Conservation (phyloP, 768 basidiomycete species). For the Pleurotus ostreatus region DNA sequence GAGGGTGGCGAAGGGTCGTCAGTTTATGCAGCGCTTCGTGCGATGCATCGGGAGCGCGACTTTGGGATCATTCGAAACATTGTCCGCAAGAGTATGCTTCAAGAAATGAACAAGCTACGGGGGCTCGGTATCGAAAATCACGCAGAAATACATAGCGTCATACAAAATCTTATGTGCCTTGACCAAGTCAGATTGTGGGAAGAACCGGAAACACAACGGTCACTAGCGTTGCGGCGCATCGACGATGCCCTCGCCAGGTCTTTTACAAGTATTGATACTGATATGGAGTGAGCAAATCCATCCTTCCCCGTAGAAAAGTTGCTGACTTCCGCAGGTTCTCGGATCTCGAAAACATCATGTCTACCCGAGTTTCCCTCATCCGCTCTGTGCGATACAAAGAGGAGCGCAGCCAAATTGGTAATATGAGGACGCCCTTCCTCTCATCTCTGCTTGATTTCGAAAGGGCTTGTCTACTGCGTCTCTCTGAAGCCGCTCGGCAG, state of each 20-base stretch:
- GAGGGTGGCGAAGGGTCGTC: constrained; percentile 44
- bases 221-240: constrained; percentile 26
- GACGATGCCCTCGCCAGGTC: constrained; percentile 33
- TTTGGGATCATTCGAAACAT: constrained; percentile 38
- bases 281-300: constrained; percentile 59
- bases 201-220: constrained; percentile 25
- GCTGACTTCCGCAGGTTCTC: constrained; percentile 50
- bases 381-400: constrained; percentile 68
- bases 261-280: constrained; percentile 44
- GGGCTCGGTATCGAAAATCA: constrained; percentile 75
- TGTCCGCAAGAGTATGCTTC: constrained; percentile 45
- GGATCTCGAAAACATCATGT: constrained; percentile 72
- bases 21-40: constrained; percentile 76
- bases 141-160: constrained; percentile 63
- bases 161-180: constrained; percentile 76
- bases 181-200: constrained; percentile 73
- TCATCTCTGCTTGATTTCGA: constrained; percentile 54
- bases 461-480: constrained; percentile 61
- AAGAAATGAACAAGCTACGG: constrained; percentile 64
- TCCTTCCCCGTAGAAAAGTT: background rate
- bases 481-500: constrained; percentile 70
- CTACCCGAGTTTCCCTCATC: constrained; percentile 79
- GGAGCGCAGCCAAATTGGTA: constrained; percentile 74
- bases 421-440: constrained; percentile 51
- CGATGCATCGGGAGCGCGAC: constrained; percentile 79